Conservation (phyloP, 345 rosid species). For the Salix arbutifolia region DNA sequence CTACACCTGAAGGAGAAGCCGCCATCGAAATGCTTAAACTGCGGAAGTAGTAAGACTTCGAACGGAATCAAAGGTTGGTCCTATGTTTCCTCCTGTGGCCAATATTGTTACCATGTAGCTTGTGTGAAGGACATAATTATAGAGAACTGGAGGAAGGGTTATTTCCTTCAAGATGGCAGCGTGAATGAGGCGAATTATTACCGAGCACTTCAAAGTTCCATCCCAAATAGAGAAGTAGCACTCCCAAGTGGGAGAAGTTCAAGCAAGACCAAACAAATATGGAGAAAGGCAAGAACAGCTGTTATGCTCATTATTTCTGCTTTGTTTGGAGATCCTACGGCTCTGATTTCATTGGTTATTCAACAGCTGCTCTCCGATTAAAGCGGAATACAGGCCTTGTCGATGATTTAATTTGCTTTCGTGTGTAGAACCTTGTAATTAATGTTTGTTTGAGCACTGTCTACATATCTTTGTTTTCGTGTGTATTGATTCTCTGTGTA, state of each 20-base stretch:
- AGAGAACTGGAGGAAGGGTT: not conserved
- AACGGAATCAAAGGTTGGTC: constrained; percentile 6
- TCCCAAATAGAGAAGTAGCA: not conserved
- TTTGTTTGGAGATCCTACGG: constrained; percentile 1
- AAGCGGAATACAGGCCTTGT: not conserved
- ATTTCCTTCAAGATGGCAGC: not conserved
- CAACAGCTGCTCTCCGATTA: not conserved
- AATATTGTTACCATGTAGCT: constrained; percentile 5
- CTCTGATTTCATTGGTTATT: not conserved
- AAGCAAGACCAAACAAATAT: not conserved
- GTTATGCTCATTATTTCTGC: constrained; percentile 5
- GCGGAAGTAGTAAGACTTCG: not conserved
- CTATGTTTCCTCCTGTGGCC: not conserved
- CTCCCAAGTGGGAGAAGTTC: not conserved
- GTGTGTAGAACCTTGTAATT: not conserved
- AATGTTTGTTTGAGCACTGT: not conserved
- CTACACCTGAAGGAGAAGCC: not conserved
- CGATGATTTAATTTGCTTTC: not conserved
- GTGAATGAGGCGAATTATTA: not conserved
- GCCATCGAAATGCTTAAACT: not conserved
- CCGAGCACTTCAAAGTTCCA: not conserved
- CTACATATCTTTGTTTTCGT: no score
- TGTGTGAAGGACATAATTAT: not conserved
- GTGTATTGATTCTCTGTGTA: no score
- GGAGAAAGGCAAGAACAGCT: not conserved